These are phyloP conservation scores for Didymella lethalis DNA, from an alignment of 2,329 filamentous ascomycete species.

Conservation along the genomic window DNA sequence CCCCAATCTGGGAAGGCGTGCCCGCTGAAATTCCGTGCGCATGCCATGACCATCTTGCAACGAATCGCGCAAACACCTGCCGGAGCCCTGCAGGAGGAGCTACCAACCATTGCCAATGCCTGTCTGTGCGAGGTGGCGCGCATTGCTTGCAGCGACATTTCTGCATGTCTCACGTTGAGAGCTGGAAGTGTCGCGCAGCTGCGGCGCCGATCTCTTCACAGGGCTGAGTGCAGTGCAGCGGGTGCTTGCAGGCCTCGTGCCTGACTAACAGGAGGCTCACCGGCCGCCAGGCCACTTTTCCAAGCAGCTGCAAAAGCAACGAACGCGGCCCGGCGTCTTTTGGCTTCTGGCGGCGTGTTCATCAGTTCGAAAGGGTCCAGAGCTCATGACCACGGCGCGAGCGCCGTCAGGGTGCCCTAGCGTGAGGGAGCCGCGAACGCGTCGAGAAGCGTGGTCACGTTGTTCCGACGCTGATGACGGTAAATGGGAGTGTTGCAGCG, in stretches of 20 bases:
- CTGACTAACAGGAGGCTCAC: conserved; percentile 29
- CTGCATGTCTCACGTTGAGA: conserved; percentile 18
- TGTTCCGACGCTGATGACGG: background rate
- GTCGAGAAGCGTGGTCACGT: conserved; percentile 19
- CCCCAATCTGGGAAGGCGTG: conserved; percentile 37
- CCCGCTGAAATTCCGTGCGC: conserved; percentile 39
- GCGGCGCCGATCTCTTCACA: conserved; percentile 15
- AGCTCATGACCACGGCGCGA: conserved; percentile 24
- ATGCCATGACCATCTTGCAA: conserved; percentile 30
- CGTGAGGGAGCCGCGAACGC: conserved; percentile 17
- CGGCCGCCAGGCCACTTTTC: conserved; percentile 14
- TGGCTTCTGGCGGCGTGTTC: conserved; percentile 15
- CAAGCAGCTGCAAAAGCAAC: conserved; percentile 13
- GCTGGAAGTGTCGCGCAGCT: conserved; percentile 5
- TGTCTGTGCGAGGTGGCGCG: conserved; percentile 37
- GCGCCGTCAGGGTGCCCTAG: conserved; percentile 26
- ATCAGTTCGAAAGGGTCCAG: conserved; percentile 25
- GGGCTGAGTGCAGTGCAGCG: conserved; percentile 20
- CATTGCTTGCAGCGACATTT: conserved; percentile 32
- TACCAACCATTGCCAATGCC: conserved; percentile 22
- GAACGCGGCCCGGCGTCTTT: conserved; percentile 22
- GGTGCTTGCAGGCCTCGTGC: conserved; percentile 27
- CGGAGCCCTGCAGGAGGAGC: conserved; percentile 24
- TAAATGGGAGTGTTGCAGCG: background rate
- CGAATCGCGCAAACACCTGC: conserved; percentile 24